A percentile compares a stretch with the other conserved stretches of the same genome.
Evolutionary conservation across 352 stramenopile species (phyloP).

Genomic region (Phytophthora boehmeriae): DNA sequence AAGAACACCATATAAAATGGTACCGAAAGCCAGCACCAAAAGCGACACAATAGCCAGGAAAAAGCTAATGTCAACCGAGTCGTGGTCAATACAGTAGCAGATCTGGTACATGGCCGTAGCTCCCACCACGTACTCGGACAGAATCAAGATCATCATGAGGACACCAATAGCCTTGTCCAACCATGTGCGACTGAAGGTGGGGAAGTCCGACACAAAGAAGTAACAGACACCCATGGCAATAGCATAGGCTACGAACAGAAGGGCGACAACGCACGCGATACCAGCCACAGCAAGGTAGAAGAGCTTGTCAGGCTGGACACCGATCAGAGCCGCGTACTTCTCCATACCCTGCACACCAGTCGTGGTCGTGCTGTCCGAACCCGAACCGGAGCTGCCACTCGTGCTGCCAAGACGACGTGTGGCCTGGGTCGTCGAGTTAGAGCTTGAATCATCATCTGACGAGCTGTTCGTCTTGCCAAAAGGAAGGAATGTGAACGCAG

Average conservation of each 20-base stretch:
- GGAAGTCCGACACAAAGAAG: slow-evolving; percentile 62
- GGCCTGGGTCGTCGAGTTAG: not conserved
- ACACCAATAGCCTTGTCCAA: slow-evolving; percentile 81
- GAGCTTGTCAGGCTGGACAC: slow-evolving; percentile 76
- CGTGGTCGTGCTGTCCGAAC: slow-evolving; percentile 25
- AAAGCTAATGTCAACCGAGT: slow-evolving; percentile 58
- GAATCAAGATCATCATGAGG: slow-evolving; percentile 85
- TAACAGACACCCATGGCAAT: slow-evolving; percentile 52
- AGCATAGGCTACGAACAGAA: slow-evolving; percentile 53
- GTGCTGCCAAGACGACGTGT: slow-evolving; percentile 38
- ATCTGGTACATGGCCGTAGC: slow-evolving; percentile 87
- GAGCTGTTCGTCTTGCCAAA: slow-evolving; percentile 54
- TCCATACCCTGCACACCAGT: slow-evolving; percentile 75
- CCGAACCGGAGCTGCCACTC: slow-evolving; percentile 35
- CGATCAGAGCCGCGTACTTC: slow-evolving; percentile 76
- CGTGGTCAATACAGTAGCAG: slow-evolving; percentile 77
- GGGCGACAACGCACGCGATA: slow-evolving; percentile 50
- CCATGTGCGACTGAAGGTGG: slow-evolving; percentile 67
- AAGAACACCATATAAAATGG: slow-evolving; percentile 76
- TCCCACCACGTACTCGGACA: slow-evolving; percentile 85
- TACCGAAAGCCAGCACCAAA: slow-evolving; percentile 75
- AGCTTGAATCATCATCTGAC: slow-evolving; percentile 22
- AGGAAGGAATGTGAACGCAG: slow-evolving; percentile 68
- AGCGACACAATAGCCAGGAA: slow-evolving; percentile 72
- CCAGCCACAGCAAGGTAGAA: slow-evolving; percentile 84